These are phyloP conservation scores for Candida ulmi DNA, from an alignment of 805 yeast genomes.

Conservation along the genomic window DNA sequence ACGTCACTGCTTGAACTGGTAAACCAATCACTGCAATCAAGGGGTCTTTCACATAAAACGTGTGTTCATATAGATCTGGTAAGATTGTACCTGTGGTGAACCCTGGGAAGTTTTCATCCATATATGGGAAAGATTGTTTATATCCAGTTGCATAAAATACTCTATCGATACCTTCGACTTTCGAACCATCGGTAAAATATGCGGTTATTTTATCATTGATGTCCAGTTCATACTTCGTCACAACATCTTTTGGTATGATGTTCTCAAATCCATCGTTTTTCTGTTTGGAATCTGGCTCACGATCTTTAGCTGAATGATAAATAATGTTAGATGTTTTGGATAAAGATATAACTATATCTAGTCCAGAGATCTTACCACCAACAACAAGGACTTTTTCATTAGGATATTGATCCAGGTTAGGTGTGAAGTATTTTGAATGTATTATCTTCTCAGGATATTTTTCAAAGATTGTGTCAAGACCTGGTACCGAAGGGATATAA, in stretches of 20 bases:
- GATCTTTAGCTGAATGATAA: slow-evolving; percentile 3
- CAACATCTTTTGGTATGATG: slow-evolving; percentile 29
- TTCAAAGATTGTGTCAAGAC: slow-evolving; percentile 28
- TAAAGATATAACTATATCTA: slow-evolving; percentile 35
- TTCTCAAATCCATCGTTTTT: slow-evolving; percentile 4
- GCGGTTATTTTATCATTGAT: slow-evolving; percentile 23
- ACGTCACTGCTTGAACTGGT: slow-evolving; percentile 27
- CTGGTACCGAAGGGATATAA: slow-evolving; percentile 39
- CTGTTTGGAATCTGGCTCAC: neutral
- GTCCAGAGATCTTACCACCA: slow-evolving; percentile 67
- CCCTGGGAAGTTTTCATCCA: slow-evolving; percentile 21
- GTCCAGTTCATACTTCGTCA: slow-evolving; percentile 25
- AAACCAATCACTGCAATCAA: slow-evolving; percentile 26
- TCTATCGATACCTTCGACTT: slow-evolving; percentile 37
- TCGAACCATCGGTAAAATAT: slow-evolving; percentile 38
- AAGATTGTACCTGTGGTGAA: slow-evolving; percentile 20
- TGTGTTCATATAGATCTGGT: slow-evolving; percentile 26
- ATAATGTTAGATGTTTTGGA: neutral
- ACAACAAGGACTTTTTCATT: slow-evolving; percentile 41
- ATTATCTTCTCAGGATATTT: slow-evolving; percentile 10
- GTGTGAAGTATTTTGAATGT: slow-evolving; percentile 24
- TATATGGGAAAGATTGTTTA: slow-evolving; percentile 48
- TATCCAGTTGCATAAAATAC: slow-evolving; percentile 70
- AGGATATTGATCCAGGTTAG: slow-evolving; percentile 11
- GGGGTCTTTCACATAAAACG: slow-evolving; percentile 26